Evolutionary conservation across 352 stramenopile genomes (phyloP).

Genomic region (Globisporangium apiculatum): DNA sequence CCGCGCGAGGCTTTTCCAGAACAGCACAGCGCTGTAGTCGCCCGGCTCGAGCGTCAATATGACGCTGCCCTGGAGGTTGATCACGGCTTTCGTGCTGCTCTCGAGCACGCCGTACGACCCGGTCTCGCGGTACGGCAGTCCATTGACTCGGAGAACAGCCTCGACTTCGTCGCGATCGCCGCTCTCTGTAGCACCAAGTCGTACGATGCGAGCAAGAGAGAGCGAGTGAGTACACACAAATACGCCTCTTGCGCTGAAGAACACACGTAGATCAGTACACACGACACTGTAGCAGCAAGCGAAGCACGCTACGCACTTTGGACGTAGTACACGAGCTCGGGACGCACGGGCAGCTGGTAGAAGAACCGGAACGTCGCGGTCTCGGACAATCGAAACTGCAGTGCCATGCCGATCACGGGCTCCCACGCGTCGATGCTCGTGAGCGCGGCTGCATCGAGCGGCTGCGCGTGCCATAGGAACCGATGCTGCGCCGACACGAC

Average conservation of each 20-base stretch:
- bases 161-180: constrained; percentile 56
- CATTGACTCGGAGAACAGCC: constrained; percentile 54
- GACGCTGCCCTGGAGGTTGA: constrained; percentile 53
- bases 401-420: constrained; percentile 37
- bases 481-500: constrained; percentile 59
- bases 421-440: constrained; percentile 50
- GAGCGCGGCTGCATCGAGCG: constrained; percentile 29
- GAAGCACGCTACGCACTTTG: constrained; percentile 27
- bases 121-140: constrained; percentile 58
- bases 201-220: constrained; percentile 12
- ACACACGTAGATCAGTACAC: neutral
- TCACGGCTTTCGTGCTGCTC: constrained; percentile 41
- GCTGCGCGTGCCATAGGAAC: constrained; percentile 63
- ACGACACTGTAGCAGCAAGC: neutral
- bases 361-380: constrained; percentile 51
- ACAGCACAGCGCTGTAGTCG: constrained; percentile 50
- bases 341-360: constrained; percentile 64
- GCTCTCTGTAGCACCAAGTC: constrained; percentile 22
- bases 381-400: constrained; percentile 45
- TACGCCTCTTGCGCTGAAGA: neutral
- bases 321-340: constrained; percentile 40
- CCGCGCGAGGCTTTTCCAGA: constrained; percentile 41
- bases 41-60: constrained; percentile 57
- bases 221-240: neutral
- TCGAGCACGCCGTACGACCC: constrained; percentile 53